Evolutionary conservation across 768 basidiomycete genomes (phyloP), one percentile per base, ranked within the genome.

Genomic region (Calocera viscosa): DNA sequence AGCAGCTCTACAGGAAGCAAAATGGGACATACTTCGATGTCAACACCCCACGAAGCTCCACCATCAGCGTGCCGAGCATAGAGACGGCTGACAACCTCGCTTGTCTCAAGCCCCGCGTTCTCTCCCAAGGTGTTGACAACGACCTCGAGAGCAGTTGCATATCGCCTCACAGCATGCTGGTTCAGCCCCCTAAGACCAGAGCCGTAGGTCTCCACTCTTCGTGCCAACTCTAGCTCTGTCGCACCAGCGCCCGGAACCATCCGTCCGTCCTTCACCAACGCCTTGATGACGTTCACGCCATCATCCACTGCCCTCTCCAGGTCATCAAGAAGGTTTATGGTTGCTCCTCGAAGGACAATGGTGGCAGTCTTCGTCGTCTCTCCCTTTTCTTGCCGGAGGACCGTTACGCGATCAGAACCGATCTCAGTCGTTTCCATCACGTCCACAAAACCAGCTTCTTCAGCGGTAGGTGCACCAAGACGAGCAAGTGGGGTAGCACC

Each of bases 381-480:
- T 0, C 80, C 80, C 1, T 78, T 72, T 22, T 91, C 83, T 74
- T 99, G 96, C 17, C 96, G 82, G 67, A 99, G 84, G 0, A 99
- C 96, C 0, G 94, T 98, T 64, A 98, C 96, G 67, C 95, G 88
- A 78, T 99, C 96, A 3, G 96, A 95, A 49, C 96, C 96, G 72
- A 99, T 88, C 76, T 99, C 96, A 67, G 88, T 85, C 30, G 90
- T 91, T 81, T 99, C 96, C 74, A 98, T 90, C 24, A 98, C 82
- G 73, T 97, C 96, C 70, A 95, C 86, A 72, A 82, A 86, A 49
- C 96, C 96, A 24, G 91, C 92, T 78, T 99, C 96, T 76, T 99
- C 96, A 0, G 93, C 85, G 14, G 92, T 97, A 2, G 96, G 96
- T 0, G 93, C 91, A 67, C 96, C 96, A 69, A 99, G 82, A 53